Conservation (phyloP, 2,329 filamentous ascomycete genomes). For the Sporothrix brasiliensis region DNA sequence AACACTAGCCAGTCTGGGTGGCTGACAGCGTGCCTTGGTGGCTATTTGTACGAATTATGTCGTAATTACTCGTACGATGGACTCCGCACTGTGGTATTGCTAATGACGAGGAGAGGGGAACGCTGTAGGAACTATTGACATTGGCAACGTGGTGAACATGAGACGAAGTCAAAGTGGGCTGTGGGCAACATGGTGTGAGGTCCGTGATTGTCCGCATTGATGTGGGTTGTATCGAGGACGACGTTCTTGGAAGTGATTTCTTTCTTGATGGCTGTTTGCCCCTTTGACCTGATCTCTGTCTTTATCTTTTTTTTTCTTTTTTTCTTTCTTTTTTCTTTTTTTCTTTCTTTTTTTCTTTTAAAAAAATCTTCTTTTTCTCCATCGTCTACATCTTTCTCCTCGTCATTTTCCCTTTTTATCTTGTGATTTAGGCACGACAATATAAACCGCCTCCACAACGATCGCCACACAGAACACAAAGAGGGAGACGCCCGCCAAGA, state of each 20-base stretch:
- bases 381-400: no score
- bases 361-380: no score
- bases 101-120: no score
- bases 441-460: neutral
- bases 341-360: neutral
- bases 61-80: no score
- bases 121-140: no score
- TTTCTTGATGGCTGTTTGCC: no score
- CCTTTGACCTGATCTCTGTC: no score
- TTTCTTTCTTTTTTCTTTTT: neutral
- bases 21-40: no score
- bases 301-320: neutral
- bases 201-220: neutral
- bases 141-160: neutral
- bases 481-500: neutral
- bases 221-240: neutral
- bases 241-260: no score
- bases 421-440: neutral
- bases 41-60: no score
- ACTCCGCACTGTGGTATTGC: no score
- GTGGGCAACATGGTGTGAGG: slow-evolving; percentile 9
- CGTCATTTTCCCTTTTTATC: no score
- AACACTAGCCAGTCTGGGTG: neutral
- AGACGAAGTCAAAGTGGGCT: slow-evolving; percentile 8
- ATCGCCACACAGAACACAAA: neutral